phyloP scores from a whole-genome alignment of 2,329 filamentous ascomycete genomes.

The Apiospora arundinis region DNA sequence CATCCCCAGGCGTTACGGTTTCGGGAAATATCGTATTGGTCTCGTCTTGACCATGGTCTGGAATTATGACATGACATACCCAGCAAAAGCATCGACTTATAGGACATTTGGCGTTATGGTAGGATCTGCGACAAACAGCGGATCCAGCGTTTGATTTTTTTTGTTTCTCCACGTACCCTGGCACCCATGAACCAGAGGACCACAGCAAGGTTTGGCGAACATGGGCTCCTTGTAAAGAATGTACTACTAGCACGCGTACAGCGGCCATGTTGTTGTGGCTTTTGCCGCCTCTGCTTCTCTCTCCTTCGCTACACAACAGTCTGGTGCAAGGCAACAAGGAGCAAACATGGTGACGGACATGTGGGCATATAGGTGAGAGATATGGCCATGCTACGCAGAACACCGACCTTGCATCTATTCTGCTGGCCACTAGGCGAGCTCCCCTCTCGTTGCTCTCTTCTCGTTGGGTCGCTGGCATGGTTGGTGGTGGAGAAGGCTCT shows the following conservation, averaged over 20 bases:
- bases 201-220: not conserved
- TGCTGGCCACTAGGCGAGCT: not conserved
- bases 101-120: constrained; percentile 36
- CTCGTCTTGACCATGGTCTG: constrained; percentile 34
- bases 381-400: constrained; percentile 5
- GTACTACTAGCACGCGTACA: not conserved
- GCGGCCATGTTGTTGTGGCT: not conserved
- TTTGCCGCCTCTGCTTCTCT: not conserved
- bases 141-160: constrained; percentile 17
- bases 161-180: not conserved
- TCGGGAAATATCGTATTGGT: constrained; percentile 32
- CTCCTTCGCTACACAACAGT: not conserved
- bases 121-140: not conserved
- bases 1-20: constrained; percentile 41
- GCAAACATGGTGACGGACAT: not conserved
- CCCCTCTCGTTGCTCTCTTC: not conserved
- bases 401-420: not conserved
- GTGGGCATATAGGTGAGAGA: not conserved
- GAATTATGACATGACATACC: constrained; percentile 40
- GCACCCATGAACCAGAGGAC: not conserved
- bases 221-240: not conserved
- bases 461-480: not conserved
- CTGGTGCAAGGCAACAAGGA: not conserved
- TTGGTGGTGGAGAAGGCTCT: not conserved
- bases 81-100: constrained; percentile 42